Conservation (phyloP, 805 yeast species). For the Alloascoidea africana region DNA sequence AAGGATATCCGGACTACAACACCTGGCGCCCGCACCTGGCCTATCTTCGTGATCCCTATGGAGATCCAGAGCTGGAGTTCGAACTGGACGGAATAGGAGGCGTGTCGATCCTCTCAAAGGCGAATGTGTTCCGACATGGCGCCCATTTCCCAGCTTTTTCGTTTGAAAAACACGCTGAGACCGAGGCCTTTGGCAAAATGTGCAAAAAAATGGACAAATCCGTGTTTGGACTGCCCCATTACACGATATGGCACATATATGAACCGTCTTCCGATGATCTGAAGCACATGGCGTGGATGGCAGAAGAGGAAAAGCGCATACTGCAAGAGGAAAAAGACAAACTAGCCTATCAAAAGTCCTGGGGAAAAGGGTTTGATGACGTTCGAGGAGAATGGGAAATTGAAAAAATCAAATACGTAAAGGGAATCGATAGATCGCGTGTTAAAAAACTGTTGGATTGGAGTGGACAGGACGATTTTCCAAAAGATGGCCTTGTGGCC, state of each 20-base stretch:
- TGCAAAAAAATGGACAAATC: slow-evolving; percentile 74
- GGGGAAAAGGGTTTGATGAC: slow-evolving; percentile 57
- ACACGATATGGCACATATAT: slow-evolving; percentile 92
- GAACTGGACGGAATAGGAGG: slow-evolving; percentile 79
- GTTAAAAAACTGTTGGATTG: too few relatives aligned
- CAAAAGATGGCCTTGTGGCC: too few relatives aligned
- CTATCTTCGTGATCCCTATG: slow-evolving; percentile 67
- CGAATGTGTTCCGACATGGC: slow-evolving; percentile 55
- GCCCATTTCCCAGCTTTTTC: slow-evolving; percentile 79
- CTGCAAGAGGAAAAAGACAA: slow-evolving; percentile 30
- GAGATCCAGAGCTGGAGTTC: slow-evolving; percentile 74
- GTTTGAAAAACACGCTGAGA: slow-evolving; percentile 75
- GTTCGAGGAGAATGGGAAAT: slow-evolving; percentile 47
- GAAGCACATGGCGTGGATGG: slow-evolving; percentile 83
- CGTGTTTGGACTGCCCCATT: slow-evolving; percentile 86
- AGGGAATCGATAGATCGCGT: too few relatives aligned
- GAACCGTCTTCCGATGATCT: slow-evolving; percentile 92
- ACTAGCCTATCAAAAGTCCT: slow-evolving; percentile 47
- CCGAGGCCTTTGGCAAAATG: slow-evolving; percentile 64
- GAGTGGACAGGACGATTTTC: too few relatives aligned
- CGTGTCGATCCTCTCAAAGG: slow-evolving; percentile 63
- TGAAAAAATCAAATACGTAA: slow-evolving; percentile 46
- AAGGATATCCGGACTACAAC: slow-evolving; percentile 75
- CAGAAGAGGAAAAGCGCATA: slow-evolving; percentile 56
- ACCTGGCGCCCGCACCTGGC: slow-evolving; percentile 85